A percentile compares a stretch with the other conserved stretches of the same genome.
Conservation (phyloP, 1,284 basidiomycete genomes). For the Butyriboletus appendiculatus region DNA sequence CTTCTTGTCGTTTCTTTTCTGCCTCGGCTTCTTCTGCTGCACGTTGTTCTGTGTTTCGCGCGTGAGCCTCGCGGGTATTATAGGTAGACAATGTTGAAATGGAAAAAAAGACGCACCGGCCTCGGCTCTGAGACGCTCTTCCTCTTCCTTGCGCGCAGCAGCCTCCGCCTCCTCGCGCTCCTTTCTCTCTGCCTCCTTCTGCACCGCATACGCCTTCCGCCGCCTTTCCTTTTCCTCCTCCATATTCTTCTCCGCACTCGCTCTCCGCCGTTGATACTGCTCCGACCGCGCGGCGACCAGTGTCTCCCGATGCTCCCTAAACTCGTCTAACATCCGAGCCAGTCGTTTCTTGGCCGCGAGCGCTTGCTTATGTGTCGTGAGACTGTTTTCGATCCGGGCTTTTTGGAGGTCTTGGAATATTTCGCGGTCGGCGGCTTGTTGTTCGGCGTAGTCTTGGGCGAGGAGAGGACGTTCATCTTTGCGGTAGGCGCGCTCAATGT, state of each 20-base stretch:
- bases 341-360: conserved; percentile 82
- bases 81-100: too few species aligned
- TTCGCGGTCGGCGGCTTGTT: conserved; percentile 76
- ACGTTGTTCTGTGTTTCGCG: conserved; percentile 42
- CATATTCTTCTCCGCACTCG: conserved; percentile 69
- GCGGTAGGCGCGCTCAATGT: conserved; percentile 94
- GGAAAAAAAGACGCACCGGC: conserved; percentile 26
- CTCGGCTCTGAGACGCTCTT: conserved; percentile 51
- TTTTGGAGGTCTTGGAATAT: conserved; percentile 71
- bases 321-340: conserved; percentile 77
- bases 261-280: conserved; percentile 68
- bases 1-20: conserved; percentile 58
- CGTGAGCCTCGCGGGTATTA: background rate
- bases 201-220: conserved; percentile 52
- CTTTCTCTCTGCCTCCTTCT: conserved; percentile 59
- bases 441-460: conserved; percentile 84
- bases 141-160: conserved; percentile 46
- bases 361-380: conserved; percentile 67
- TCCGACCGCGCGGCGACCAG: conserved; percentile 69
- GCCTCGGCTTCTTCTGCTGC: conserved; percentile 61
- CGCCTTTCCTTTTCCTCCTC: conserved; percentile 86
- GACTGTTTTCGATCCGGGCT: conserved; percentile 61
- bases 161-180: conserved; percentile 49
- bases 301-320: conserved; percentile 55
- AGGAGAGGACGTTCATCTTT: conserved; percentile 92